Evolutionary conservation across 1,139 yeast genomes (phyloP).

Genomic region (Sugiyamaella xylanicola): DNA sequence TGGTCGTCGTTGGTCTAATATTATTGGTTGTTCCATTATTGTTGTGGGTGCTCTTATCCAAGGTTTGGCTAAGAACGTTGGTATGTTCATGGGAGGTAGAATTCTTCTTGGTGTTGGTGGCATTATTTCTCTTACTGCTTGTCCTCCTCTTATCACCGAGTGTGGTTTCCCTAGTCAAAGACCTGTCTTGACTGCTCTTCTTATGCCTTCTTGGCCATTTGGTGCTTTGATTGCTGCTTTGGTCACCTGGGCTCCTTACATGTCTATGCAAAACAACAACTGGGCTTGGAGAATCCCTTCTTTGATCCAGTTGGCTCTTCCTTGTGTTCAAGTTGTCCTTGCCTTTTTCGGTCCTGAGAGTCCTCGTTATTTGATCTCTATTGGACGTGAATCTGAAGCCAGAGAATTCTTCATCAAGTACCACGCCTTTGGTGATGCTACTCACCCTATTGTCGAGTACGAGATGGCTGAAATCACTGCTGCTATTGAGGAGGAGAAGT

Average conservation of each 20-base stretch:
- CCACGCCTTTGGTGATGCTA: slow-evolving; percentile 30
- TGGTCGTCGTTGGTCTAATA: slow-evolving; percentile 80
- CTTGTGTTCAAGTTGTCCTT: slow-evolving; percentile 40
- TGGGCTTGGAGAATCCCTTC: slow-evolving; percentile 53
- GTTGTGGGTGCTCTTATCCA: slow-evolving; percentile 83
- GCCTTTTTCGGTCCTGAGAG: slow-evolving; percentile 55
- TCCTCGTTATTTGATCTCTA: slow-evolving; percentile 75
- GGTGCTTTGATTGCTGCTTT: slow-evolving; percentile 61
- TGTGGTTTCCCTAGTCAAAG: slow-evolving; percentile 48
- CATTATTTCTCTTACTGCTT: slow-evolving; percentile 60
- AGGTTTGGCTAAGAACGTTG: slow-evolving; percentile 71
- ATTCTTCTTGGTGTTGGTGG: slow-evolving; percentile 92
- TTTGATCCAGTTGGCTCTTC: slow-evolving; percentile 46
- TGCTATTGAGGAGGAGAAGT: slow-evolving; percentile 25
- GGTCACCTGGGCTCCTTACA: slow-evolving; percentile 50
- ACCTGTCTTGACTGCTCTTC: slow-evolving; percentile 49
- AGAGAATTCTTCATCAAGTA: slow-evolving; percentile 52
- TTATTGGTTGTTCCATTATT: slow-evolving; percentile 78
- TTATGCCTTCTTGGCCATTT: slow-evolving; percentile 54
- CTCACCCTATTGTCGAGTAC: slow-evolving; percentile 23
- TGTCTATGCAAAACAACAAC: slow-evolving; percentile 36
- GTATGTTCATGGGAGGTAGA: slow-evolving; percentile 92
- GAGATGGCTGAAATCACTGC: slow-evolving; percentile 28
- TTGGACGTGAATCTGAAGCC: slow-evolving; percentile 66
- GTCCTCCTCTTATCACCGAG: slow-evolving; percentile 40